Evolutionary conservation across 1,139 yeast genomes (phyloP).

Genomic region (Suhomyces anneliseae): DNA sequence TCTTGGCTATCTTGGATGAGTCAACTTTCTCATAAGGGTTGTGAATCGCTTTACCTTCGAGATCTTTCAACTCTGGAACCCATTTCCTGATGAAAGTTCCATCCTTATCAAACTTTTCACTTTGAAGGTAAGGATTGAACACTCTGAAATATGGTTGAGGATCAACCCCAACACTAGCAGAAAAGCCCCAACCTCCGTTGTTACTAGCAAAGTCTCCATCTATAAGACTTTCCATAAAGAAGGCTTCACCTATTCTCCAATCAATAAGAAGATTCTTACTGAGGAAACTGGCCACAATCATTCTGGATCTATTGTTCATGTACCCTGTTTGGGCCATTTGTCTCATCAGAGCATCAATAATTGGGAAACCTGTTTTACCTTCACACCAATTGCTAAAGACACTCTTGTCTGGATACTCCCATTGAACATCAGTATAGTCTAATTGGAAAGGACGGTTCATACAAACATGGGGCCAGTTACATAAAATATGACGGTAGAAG

Average conservation of each 20-base stretch:
- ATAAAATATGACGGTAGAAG: slow-evolving; percentile 50
- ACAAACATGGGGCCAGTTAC: slow-evolving; percentile 51
- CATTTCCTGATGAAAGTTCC: slow-evolving; percentile 49
- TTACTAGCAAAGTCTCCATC: slow-evolving; percentile 58
- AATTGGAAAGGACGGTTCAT: slow-evolving; percentile 52
- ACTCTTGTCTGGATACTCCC: slow-evolving; percentile 39
- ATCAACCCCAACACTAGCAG: slow-evolving; percentile 51
- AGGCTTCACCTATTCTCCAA: slow-evolving; percentile 56
- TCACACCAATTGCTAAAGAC: slow-evolving; percentile 49
- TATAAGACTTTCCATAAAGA: slow-evolving; percentile 47
- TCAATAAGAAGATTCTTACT: slow-evolving; percentile 53
- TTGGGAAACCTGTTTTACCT: slow-evolving; percentile 56
- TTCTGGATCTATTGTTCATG: slow-evolving; percentile 53
- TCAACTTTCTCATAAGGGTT: slow-evolving; percentile 34
- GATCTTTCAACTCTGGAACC: slow-evolving; percentile 48
- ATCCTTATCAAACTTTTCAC: slow-evolving; percentile 47
- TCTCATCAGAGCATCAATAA: slow-evolving; percentile 60
- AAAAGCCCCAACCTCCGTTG: slow-evolving; percentile 60
- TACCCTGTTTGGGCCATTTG: slow-evolving; percentile 50
- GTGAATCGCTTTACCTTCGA: slow-evolving; percentile 32
- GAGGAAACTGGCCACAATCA: slow-evolving; percentile 54
- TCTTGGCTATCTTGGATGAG: slow-evolving; percentile 14
- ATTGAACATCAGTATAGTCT: slow-evolving; percentile 36
- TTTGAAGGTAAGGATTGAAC: slow-evolving; percentile 53
- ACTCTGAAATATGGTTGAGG: slow-evolving; percentile 59